These are phyloP conservation scores for Venturia asperata DNA, from an alignment of 2,329 filamentous ascomycete species.

Conservation along the genomic window DNA sequence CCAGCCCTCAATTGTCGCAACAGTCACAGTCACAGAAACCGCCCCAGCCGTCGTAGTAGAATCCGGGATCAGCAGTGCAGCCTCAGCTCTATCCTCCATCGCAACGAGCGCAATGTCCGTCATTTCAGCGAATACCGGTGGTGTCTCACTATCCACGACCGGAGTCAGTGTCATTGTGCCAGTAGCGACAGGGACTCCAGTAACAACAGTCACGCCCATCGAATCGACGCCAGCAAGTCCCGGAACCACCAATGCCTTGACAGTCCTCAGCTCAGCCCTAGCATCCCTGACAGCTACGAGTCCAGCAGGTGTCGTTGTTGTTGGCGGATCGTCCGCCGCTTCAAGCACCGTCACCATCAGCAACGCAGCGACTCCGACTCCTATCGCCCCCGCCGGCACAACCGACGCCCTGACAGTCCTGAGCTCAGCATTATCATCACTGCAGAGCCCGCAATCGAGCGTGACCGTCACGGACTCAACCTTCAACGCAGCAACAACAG, in stretches of 20 bases:
- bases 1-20: constrained; percentile 12
- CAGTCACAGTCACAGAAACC: constrained; percentile 8
- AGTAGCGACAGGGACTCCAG: neutral
- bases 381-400: neutral
- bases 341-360: neutral
- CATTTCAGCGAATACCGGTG: neutral
- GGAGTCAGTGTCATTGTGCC: neutral
- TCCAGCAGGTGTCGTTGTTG: neutral
- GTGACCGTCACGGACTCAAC: neutral
- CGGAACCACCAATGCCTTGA: neutral
- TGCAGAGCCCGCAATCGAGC: neutral
- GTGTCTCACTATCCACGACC: neutral
- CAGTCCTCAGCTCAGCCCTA: constrained; percentile 8
- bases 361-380: neutral
- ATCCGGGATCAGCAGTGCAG: constrained; percentile 6
- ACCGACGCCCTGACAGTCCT: constrained; percentile 1
- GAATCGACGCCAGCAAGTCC: neutral
- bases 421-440: neutral
- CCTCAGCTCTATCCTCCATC: neutral
- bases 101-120: neutral
- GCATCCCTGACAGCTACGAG: neutral
- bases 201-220: neutral
- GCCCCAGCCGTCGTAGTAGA: neutral
- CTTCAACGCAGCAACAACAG: neutral
- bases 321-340: neutral